Base-by-base conservation (phyloP, 2,329 filamentous ascomycete genomes). In the Cladosporium velox region DNA sequence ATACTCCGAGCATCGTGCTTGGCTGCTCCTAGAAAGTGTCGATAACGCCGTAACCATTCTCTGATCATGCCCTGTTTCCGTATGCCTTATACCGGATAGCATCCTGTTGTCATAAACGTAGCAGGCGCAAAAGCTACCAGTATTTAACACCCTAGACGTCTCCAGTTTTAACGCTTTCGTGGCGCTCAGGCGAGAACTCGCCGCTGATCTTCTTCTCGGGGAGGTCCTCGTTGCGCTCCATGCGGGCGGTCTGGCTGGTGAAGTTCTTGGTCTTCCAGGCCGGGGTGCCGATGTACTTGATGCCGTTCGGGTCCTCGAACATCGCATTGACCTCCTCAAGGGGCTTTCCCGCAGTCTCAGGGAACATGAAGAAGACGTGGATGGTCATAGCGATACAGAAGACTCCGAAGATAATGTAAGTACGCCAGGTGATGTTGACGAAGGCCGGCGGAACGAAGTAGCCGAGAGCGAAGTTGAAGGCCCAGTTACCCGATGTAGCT, bases 251-350 rank as follows among this genome's bases (percentile, higher is more conserved):
- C 8, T 30, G 57, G 1, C 63, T 68, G 52, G 69, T 71, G 41
- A 66, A 68, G 61, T 68, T 69, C 57, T 68, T 71, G 14, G 77
- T 81, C 76, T 82, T 85, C 88, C 88, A 90, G 3, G 88, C 85
- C 1, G 84, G 85, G 1, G 81, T 74, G 0, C 85, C 85, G 8
- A 83, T 82, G 70, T 86, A 74, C 47, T 69, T 71, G 54, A 75
- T 72, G 26, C 76, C 76, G 15, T 72, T 69, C 3, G 75, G 73
- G 65, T 74, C 72, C 59, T 79, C 82, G 75, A 93, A 93, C 69
- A 93, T 88, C 15, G 86, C 86, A 70, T 91, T 90, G 76, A 92
- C 88, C 74, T 93, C 90, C 74, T 93, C 91, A 1, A 93, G 85
- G 0, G 89, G 90, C 78, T 88, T 91, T 14, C 90, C 90, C 47